Conservation (phyloP, 2,329 filamentous ascomycete genomes). For the Drechslera avenae region DNA sequence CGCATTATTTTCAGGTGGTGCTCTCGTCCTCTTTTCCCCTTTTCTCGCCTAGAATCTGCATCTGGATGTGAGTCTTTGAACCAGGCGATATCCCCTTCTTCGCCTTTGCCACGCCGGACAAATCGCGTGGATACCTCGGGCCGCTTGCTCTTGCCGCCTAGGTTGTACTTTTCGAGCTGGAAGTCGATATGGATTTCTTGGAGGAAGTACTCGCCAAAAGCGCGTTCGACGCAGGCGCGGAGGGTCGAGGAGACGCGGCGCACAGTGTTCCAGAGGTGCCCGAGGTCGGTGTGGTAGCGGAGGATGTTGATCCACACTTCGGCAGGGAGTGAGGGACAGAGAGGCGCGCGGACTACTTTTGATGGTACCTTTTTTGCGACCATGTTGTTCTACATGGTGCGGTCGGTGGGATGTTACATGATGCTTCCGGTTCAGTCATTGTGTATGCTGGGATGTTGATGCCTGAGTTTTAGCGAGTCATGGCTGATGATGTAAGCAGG, state of each 20-base stretch:
- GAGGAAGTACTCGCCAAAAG: conserved; percentile 34
- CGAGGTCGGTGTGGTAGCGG: conserved; percentile 33
- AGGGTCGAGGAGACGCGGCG: conserved; percentile 36
- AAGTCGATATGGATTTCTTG: conserved; percentile 32
- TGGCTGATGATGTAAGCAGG: too few species aligned
- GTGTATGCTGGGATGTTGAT: too few species aligned
- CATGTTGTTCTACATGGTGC: not conserved
- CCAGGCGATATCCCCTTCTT: conserved; percentile 20
- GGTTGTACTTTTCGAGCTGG: conserved; percentile 41
- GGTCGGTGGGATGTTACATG: not conserved
- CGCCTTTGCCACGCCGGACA: conserved; percentile 18
- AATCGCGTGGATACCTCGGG: conserved; percentile 34
- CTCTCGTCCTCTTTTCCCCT: conserved; percentile 5
- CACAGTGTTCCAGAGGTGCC: conserved; percentile 40
- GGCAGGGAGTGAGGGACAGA: conserved; percentile 36
- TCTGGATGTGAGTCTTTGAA: conserved; percentile 24
- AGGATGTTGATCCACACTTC: conserved; percentile 46
- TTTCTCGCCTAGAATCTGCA: not conserved
- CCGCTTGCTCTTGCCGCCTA: conserved; percentile 37
- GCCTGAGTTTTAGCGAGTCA: too few species aligned
- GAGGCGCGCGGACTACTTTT: not conserved
- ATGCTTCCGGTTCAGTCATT: not conserved
- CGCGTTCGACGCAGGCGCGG: conserved; percentile 37
- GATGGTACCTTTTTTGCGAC: conserved; percentile 3
- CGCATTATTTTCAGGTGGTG: conserved; percentile 23